phyloP scores from a whole-genome alignment of 768 basidiomycete species.

The Boletus vermiculosoides region DNA sequence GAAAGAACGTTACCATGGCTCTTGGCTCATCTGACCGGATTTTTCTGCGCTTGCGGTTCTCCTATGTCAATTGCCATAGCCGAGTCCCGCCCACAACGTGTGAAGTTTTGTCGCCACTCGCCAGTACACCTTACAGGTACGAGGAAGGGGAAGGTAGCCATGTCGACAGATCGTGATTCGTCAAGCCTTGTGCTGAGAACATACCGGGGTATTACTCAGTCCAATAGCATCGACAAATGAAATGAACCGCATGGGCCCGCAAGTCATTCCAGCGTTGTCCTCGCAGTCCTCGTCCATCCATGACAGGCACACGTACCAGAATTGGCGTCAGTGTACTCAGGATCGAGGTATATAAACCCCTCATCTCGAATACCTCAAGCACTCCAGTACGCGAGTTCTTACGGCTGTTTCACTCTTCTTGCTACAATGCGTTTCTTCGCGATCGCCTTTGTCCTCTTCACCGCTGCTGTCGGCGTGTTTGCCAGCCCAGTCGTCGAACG shows the following conservation, averaged over 20 bases:
- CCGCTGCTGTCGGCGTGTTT: conserved; percentile 7
- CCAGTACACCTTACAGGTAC: neutral
- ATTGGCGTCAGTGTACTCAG: neutral
- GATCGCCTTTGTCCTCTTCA: conserved; percentile 5
- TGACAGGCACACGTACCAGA: too few species aligned
- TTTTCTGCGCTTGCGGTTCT: too few species aligned
- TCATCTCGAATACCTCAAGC: neutral
- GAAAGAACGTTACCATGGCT: too few species aligned
- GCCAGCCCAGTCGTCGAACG: conserved; percentile 9
- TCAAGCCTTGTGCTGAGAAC: neutral
- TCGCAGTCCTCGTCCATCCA: conserved; percentile 3
- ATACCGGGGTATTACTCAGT: neutral
- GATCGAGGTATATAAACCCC: conserved; percentile 13
- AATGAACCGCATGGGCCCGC: neutral
- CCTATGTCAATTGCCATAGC: too few species aligned
- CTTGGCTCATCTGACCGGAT: too few species aligned
- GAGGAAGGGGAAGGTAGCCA: neutral
- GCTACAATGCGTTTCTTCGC: conserved; percentile 12
- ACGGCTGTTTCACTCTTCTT: neutral
- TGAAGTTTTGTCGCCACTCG: neutral
- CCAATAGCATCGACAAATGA: neutral
- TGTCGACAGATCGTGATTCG: neutral
- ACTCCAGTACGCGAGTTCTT: conserved; percentile 9
- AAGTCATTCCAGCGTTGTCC: neutral
- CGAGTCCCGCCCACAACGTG: neutral